A percentile compares a stretch with the other conserved stretches of the same genome.
phyloP scores from a whole-genome alignment of 306 rosid species.

The Adenanthera pavonina region DNA sequence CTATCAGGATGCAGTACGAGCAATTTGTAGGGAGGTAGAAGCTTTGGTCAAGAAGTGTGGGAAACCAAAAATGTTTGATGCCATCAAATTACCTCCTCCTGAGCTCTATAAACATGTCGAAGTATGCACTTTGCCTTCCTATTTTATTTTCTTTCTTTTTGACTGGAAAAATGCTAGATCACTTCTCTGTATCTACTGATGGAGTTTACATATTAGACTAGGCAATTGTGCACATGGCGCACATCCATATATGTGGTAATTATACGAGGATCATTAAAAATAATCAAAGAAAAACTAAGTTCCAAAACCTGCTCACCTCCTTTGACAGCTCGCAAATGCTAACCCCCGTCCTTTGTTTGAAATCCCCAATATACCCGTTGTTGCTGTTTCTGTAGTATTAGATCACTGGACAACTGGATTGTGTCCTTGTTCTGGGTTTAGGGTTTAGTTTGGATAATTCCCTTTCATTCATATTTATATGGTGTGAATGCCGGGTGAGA shows the following conservation, averaged over 20 bases:
- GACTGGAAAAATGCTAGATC: not conserved
- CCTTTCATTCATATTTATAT: not conserved
- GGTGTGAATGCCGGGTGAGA: not conserved
- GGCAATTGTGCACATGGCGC: not conserved
- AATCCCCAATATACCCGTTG: not conserved
- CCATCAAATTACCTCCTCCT: conserved; percentile 89
- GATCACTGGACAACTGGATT: conserved; percentile 4
- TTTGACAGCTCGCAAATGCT: not conserved
- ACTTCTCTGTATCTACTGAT: not conserved
- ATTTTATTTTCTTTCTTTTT: conserved; percentile 1
- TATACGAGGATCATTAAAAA: not conserved
- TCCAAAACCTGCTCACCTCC: not conserved
- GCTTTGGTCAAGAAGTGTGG: conserved; percentile 89
- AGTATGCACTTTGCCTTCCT: conserved; percentile 53
- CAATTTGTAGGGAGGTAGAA: conserved; percentile 85
- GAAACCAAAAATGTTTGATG: conserved; percentile 92
- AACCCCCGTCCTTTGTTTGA: not conserved
- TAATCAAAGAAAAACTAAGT: not conserved
- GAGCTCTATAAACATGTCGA: conserved; percentile 83
- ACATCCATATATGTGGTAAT: not conserved
- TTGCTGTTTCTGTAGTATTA: not conserved
- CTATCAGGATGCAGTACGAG: conserved; percentile 84
- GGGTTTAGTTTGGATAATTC: conserved; percentile 19
- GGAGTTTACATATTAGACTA: not conserved
- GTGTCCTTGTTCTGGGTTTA: conserved; percentile 16